Evolutionary conservation across 768 basidiomycete genomes (phyloP).

Genomic region (Pleurotus eryngii): DNA sequence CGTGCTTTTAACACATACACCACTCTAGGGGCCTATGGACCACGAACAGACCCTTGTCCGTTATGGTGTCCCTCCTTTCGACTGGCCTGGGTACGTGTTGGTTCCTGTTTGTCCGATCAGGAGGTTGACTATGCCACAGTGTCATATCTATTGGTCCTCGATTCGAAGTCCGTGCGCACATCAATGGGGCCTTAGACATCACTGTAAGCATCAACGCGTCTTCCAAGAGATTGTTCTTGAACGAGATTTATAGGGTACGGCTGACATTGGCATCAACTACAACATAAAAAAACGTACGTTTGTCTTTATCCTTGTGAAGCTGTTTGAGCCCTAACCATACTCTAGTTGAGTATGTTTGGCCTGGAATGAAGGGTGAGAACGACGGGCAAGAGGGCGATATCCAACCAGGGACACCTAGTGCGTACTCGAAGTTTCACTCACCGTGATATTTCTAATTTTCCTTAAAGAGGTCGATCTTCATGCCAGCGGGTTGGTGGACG

Average conservation of each 20-base stretch:
- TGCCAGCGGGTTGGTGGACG: background rate
- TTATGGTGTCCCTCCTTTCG: constrained; percentile 4
- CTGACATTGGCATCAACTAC: constrained; percentile 2
- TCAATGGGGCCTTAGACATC: background rate
- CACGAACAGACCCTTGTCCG: constrained; percentile 3
- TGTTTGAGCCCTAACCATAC: background rate
- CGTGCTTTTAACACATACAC: background rate
- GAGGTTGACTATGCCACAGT: background rate
- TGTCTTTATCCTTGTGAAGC: background rate
- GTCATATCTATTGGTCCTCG: constrained; percentile 4
- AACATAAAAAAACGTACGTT: constrained; percentile 3
- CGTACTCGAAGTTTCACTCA: background rate
- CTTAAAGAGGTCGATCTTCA: background rate
- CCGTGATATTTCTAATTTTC: background rate
- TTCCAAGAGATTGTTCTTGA: background rate
- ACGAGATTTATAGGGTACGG: background rate
- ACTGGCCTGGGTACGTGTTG: constrained; percentile 1
- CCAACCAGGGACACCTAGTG: background rate
- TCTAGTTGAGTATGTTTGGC: constrained; percentile 3
- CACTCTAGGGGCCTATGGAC: background rate
- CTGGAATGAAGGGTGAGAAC: background rate
- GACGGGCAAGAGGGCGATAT: constrained; percentile 1
- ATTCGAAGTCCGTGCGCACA: background rate
- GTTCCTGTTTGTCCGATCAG: no score
- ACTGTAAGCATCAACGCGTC: background rate